Conservation (phyloP, 2,329 filamentous ascomycete species). For the Ophiosphaerella herpotricha region DNA sequence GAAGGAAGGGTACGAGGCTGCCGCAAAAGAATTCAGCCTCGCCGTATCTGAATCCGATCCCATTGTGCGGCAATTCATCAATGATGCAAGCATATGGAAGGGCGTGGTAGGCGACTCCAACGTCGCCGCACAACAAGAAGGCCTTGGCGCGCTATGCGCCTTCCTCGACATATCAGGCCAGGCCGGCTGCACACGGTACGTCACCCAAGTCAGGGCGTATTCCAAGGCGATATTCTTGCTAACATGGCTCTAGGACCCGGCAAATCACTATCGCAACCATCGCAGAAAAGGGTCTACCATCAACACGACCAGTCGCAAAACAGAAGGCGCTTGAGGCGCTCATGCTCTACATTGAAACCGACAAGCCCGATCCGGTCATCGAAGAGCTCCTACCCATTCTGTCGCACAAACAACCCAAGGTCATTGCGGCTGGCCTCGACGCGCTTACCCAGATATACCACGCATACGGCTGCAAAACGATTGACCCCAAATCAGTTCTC, state of each 20-base stretch:
- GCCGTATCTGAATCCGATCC: constrained; percentile 85
- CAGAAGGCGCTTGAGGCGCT: constrained; percentile 83
- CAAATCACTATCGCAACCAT: constrained; percentile 75
- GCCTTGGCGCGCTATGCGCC: constrained; percentile 81
- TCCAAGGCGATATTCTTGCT: constrained; percentile 13
- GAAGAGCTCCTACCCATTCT: constrained; percentile 86
- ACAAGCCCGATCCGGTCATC: constrained; percentile 81
- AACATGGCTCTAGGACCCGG: constrained; percentile 63
- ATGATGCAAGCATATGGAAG: constrained; percentile 88
- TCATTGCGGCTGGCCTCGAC: constrained; percentile 74
- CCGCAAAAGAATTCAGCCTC: constrained; percentile 80
- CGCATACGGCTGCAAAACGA: constrained; percentile 91
- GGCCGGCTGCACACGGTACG: constrained; percentile 73
- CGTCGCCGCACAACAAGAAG: constrained; percentile 94
- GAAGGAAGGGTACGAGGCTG: constrained; percentile 93
- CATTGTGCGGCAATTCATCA: constrained; percentile 83
- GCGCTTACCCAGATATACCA: constrained; percentile 85
- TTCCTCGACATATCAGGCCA: constrained; percentile 90
- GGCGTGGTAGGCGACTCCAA: constrained; percentile 91
- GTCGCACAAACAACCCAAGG: constrained; percentile 88
- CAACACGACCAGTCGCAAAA: constrained; percentile 87
- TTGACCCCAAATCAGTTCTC: constrained; percentile 89
- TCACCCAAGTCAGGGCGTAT: neutral
- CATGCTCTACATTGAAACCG: constrained; percentile 86
- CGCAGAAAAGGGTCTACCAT: constrained; percentile 88